Evolutionary conservation across 2,329 filamentous ascomycete genomes (phyloP).

Genomic region (Neoascochyta sp.): DNA sequence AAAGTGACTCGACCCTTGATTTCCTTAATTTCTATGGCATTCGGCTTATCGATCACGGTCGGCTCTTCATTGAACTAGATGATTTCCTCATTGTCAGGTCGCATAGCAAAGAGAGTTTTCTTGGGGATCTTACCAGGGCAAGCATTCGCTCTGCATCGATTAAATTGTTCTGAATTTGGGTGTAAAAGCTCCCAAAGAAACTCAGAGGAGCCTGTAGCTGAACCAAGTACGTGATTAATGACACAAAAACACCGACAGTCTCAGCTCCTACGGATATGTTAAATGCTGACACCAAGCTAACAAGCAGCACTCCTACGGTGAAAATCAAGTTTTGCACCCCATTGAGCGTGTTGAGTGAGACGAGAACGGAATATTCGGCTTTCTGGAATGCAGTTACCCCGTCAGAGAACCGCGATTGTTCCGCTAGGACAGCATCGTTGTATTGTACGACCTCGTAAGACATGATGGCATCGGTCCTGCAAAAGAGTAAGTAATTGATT

Average conservation of each 20-base stretch:
- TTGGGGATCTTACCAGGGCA: constrained; percentile 10
- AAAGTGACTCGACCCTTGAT: constrained; percentile 11
- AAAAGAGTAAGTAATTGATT: constrained; percentile 1
- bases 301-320: constrained; percentile 8
- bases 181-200: constrained; percentile 22
- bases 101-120: no score
- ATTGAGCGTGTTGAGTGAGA: constrained; percentile 16
- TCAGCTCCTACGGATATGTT: constrained; percentile 9
- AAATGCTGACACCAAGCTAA: constrained; percentile 7
- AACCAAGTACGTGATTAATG: constrained; percentile 12
- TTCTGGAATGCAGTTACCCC: constrained; percentile 10
- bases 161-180: constrained; percentile 17
- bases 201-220: constrained; percentile 20
- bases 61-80: constrained; percentile 9
- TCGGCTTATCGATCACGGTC: constrained; percentile 5
- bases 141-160: constrained; percentile 21
- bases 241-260: constrained; percentile 14
- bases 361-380: constrained; percentile 12
- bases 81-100: no score
- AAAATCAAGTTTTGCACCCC: constrained; percentile 14
- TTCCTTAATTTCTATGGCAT: constrained; percentile 2
- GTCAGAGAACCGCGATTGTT: constrained; percentile 5
- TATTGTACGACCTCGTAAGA: constrained; percentile 42
- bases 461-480: constrained; percentile 47
- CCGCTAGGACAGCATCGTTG: constrained; percentile 8